Base-by-base conservation (phyloP, 768 basidiomycete genomes). In the Guyanaporus albipodus region DNA sequence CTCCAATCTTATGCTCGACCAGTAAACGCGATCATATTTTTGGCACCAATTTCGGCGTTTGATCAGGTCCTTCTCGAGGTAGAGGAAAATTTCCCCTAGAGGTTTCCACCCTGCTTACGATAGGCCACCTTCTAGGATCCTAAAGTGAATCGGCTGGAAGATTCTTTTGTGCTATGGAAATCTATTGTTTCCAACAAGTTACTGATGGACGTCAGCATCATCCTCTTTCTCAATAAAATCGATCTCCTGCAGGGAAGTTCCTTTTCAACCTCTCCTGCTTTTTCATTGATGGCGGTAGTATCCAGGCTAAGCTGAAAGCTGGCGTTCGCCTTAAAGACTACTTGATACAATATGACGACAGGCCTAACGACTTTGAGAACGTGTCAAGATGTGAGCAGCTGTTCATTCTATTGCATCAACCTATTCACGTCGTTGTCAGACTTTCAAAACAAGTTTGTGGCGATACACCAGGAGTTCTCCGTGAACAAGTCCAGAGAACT, bases 1-100 rank as follows among this genome's bases (percentile, higher is more conserved):
- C 17, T 10, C 28, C 43, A 15, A 22, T 44, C 38, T 38, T 46
- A 46, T 48, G 23, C 31, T 19, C 38, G 11, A 50, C 36, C 63
- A 91, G 89, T 89, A 29, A 85, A 88, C 62, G 87, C 87, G 35
- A 87, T 92, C 61, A 91, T 92, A 50, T 92, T 91, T 68, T 77
- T 92, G 47, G 89, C 86, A 29, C 89, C 89, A 26, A 89, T 92
- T 38, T 91, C 89, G 31, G 85, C 84, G 21, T 91, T 91, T 56
- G 89, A 91, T 70, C 88, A 91, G 68, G 80, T 86, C 33, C 74
- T 91, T 47, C 72, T 78, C 22, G 89, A 91, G 77, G 87, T 87
- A n/a, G 48, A 50, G 67, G 28, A 12, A 24, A 41, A 24, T 11
- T 37, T 38, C 36, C 24, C 14, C 21, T n/a, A 4, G 54, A 39